Percentiles rank a stretch among this genome's conserved stretches.
Evolutionary conservation across 306 rosid genomes (phyloP).

Genomic region (Erythrophleum fordii): DNA sequence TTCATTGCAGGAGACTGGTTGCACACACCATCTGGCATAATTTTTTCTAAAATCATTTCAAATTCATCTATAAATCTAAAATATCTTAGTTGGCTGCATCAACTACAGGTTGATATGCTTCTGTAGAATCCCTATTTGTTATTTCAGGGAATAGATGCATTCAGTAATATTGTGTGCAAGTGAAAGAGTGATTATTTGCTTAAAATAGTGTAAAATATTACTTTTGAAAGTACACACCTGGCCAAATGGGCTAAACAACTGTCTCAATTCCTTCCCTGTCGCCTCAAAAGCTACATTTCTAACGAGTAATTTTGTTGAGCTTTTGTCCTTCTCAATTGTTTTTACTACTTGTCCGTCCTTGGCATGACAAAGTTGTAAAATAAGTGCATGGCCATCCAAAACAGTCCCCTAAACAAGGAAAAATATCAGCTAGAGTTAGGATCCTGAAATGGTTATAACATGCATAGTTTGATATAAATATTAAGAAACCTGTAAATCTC

Average conservation of each 20-base stretch:
- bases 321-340: slow-evolving; percentile 66
- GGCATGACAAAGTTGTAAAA: slow-evolving; percentile 76
- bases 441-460: slow-evolving; percentile 31
- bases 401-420: slow-evolving; percentile 68
- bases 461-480: slow-evolving; percentile 23
- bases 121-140: background rate
- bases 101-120: background rate
- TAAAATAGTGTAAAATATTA: slow-evolving; percentile 2
- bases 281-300: slow-evolving; percentile 93
- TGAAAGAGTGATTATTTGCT: background rate
- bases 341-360: slow-evolving; percentile 62
- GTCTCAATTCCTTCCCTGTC: slow-evolving; percentile 81
- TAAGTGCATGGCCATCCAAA: slow-evolving; percentile 85
- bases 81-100: background rate
- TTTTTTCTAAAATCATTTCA: background rate
- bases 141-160: slow-evolving; percentile 5
- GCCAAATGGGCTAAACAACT: slow-evolving; percentile 88
- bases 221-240: slow-evolving; percentile 66
- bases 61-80: slow-evolving; percentile 4
- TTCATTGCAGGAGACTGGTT: background rate
- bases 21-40: slow-evolving; percentile 18
- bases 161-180: background rate
- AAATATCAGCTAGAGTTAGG: slow-evolving; percentile 33
- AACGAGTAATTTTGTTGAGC: slow-evolving; percentile 83
- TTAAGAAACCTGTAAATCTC: slow-evolving; percentile 71